Evolutionary conservation across 1,284 basidiomycete species (phyloP), one percentile per base, ranked within the genome.

Genomic region (Ustilago tritici): DNA sequence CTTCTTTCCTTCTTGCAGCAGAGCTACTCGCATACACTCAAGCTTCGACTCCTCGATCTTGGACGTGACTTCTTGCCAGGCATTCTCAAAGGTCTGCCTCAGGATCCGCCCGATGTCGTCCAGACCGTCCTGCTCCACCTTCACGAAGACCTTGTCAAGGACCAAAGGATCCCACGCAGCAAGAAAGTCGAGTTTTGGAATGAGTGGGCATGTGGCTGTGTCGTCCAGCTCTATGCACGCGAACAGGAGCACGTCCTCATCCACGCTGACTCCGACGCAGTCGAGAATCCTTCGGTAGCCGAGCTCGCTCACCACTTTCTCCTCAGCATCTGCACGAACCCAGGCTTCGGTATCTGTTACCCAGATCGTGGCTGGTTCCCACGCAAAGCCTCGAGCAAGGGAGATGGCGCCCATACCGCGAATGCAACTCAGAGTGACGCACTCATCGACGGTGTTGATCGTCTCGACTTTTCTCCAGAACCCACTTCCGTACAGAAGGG

Each of bases 341-440:
- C 93, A 0, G 94, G 94, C 0, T 88, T 89, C 19, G 95, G 95
- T 0, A 89, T 98, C 28, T 97, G 95, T 84, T 98, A 96, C 87
- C 90, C 89, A 55, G 94, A 96, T 83, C 89, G 90, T 15, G 95
- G 95, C 0, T 98, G 95, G 95, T 98, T 97, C 82, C 91, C 91
- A 2, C 65, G 74, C 56, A 72, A 71, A 60, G 54, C 65, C 1
- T 32, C 55, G 1, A 31, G 23, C 10, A 56, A 54, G 2, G 50
- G 32, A 2, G 54, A 54, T 31, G 28, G 55, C 2, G 50, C 46
- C 3, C 61, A 56, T 2, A 5, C 35, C 0, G 19, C 52, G 2
- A 14, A n/a, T 9, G 19, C 49, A 56, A 10, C 81, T 41, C 77
- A 84, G 50, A 50, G 34, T 17, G 61, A 62, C n/a, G 32, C 40